Conservation (phyloP, 495 filamentous ascomycete genomes). For the Parachaetomium inaequale region DNA sequence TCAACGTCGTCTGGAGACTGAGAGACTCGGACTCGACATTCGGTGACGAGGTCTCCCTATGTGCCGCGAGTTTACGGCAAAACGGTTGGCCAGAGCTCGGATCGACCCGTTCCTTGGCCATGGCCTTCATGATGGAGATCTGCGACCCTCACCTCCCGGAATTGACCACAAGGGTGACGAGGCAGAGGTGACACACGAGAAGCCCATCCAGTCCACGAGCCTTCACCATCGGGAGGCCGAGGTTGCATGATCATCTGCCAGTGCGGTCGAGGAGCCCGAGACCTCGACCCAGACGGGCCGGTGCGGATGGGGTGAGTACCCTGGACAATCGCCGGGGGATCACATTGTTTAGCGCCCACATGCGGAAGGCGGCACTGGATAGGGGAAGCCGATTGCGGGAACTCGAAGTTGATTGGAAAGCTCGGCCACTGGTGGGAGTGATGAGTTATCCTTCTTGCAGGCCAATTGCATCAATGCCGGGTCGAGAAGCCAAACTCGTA, state of each 20-base stretch:
- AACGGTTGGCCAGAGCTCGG: conserved; percentile 1
- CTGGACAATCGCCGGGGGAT: neutral
- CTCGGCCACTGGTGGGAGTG: too few relatives aligned
- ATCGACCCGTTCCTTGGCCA: neutral
- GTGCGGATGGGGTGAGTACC: conserved; percentile 15
- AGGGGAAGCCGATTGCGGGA: conserved; percentile 8
- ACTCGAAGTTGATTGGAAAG: neutral
- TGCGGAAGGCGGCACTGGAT: conserved; percentile 2
- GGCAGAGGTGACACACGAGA: conserved; percentile 1
- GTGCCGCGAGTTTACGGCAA: neutral
- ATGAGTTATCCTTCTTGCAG: neutral
- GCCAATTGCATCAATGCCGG: too few relatives aligned
- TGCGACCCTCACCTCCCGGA: neutral
- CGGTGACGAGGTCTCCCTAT: neutral
- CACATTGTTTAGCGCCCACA: neutral
- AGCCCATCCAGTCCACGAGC: conserved; percentile 4
- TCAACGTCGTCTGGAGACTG: neutral
- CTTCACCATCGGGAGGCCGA: conserved; percentile 7
- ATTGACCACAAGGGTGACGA: neutral
- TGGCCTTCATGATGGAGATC: conserved; percentile 4
- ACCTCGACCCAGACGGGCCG: conserved; percentile 21
- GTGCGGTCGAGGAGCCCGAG: conserved; percentile 16
- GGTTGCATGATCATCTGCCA: conserved; percentile 1
- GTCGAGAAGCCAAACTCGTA: too few relatives aligned
- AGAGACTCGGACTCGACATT: neutral